Evolutionary conservation across 1,284 basidiomycete species (phyloP).

Genomic region (Pulchroboletus neoregius): DNA sequence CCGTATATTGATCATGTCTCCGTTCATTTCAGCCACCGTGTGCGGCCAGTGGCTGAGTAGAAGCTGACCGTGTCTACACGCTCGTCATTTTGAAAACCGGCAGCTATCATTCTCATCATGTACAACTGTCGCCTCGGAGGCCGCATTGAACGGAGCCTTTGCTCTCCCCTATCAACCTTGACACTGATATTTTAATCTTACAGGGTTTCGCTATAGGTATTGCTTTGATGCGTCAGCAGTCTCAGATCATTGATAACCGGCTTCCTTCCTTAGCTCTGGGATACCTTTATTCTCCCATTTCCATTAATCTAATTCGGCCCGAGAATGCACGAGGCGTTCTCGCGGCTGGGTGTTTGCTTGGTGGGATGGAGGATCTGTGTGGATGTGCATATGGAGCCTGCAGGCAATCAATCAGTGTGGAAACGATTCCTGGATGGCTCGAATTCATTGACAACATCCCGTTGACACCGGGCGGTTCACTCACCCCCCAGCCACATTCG

Average conservation of each 20-base stretch:
- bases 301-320: slow-evolving; percentile 62
- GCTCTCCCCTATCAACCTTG: slow-evolving; percentile 3
- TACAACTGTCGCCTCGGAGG: slow-evolving; percentile 17
- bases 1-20: slow-evolving; percentile 19
- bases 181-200: slow-evolving; percentile 18
- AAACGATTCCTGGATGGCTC: slow-evolving; percentile 72
- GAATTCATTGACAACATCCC: slow-evolving; percentile 67
- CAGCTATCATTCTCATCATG: slow-evolving; percentile 14
- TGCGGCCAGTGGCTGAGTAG: slow-evolving; percentile 19
- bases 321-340: slow-evolving; percentile 79
- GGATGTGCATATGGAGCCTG: slow-evolving; percentile 75
- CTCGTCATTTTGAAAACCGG: slow-evolving; percentile 19
- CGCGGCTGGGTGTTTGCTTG: slow-evolving; percentile 76
- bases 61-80: slow-evolving; percentile 23
- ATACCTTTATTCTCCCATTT: slow-evolving; percentile 73
- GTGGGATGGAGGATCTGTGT: slow-evolving; percentile 80
- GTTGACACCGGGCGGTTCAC: slow-evolving; percentile 47
- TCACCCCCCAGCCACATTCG: slow-evolving; percentile 48
- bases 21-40: slow-evolving; percentile 29
- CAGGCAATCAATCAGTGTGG: slow-evolving; percentile 66
- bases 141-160: slow-evolving; percentile 19
- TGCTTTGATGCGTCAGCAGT: slow-evolving; percentile 4
- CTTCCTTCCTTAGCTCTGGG: slow-evolving; percentile 54
- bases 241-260: slow-evolving; percentile 14
- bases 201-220: slow-evolving; percentile 73